Evolutionary conservation across 345 rosid genomes (phyloP).

Genomic region (Erodium maritimum): DNA sequence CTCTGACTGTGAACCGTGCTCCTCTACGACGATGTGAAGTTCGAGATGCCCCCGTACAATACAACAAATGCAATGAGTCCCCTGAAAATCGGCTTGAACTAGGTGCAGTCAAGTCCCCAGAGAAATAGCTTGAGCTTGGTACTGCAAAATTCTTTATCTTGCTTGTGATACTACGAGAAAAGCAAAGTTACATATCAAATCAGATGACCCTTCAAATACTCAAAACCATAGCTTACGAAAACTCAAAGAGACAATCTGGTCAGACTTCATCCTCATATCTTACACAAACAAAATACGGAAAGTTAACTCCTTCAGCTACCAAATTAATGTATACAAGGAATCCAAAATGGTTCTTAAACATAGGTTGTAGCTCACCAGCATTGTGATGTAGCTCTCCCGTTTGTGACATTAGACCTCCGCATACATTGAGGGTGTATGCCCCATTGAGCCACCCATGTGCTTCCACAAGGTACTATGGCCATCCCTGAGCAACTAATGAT

Average conservation of each 20-base stretch:
- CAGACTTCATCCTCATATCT: neutral
- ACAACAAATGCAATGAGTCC: constrained; percentile 42
- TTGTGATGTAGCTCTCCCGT: constrained; percentile 22
- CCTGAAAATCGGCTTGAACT: constrained; percentile 57
- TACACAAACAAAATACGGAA: neutral
- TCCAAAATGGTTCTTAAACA: neutral
- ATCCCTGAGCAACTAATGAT: constrained; percentile 27
- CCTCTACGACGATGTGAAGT: constrained; percentile 39
- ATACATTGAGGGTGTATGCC: constrained; percentile 49
- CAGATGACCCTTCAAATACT: neutral
- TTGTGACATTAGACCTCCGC: constrained; percentile 32
- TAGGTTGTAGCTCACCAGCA: constrained; percentile 19
- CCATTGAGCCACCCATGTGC: constrained; percentile 67
- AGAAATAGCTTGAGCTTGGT: constrained; percentile 51
- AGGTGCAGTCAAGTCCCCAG: constrained; percentile 42
- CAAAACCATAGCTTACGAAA: neutral
- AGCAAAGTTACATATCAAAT: neutral
- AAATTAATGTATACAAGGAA: neutral
- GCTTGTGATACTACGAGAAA: constrained; percentile 18
- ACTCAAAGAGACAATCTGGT: neutral
- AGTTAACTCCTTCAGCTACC: constrained; percentile 1
- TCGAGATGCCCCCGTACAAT: constrained; percentile 30
- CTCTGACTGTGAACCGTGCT: constrained; percentile 69
- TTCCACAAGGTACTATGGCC: constrained; percentile 83
- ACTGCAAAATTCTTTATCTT: constrained; percentile 32